These are phyloP conservation scores for Russula ochroleuca DNA, from an alignment of 768 basidiomycete genomes.

Conservation along the genomic window DNA sequence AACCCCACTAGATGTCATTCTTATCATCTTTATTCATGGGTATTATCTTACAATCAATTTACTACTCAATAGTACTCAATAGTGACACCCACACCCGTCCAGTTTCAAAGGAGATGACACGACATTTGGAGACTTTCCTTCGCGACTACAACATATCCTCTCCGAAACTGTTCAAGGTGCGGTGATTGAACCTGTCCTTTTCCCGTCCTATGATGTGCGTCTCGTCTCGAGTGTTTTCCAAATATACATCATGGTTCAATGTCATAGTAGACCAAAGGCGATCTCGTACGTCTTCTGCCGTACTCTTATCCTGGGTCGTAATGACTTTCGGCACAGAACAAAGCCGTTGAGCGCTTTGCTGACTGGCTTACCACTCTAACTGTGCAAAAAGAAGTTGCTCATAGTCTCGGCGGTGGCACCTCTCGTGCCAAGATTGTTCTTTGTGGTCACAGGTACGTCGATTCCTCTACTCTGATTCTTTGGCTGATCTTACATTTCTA, in stretches of 20 bases:
- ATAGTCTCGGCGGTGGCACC: slow-evolving; percentile 70
- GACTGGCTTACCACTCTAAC: slow-evolving; percentile 91
- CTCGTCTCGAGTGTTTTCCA: slow-evolving; percentile 1
- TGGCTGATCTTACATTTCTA: not conserved
- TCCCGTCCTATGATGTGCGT: slow-evolving; percentile 83
- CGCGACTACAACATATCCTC: slow-evolving; percentile 71
- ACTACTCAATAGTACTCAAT: not conserved
- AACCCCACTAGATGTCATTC: slow-evolving; percentile 44
- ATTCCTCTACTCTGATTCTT: not conserved
- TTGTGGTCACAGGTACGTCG: slow-evolving; percentile 77
- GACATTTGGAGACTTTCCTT: slow-evolving; percentile 75
- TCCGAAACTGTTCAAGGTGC: slow-evolving; percentile 55
- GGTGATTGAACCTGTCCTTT: slow-evolving; percentile 68
- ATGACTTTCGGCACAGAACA: slow-evolving; percentile 15
- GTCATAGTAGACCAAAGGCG: slow-evolving; percentile 71
- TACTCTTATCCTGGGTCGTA: slow-evolving; percentile 1
- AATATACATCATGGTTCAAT: slow-evolving; percentile 2
- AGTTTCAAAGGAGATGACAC: slow-evolving; percentile 61
- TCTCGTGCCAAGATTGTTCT: slow-evolving; percentile 72
- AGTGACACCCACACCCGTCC: not conserved
- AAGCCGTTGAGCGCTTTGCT: slow-evolving; percentile 76
- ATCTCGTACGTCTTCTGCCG: slow-evolving; percentile 54
- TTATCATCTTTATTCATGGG: slow-evolving; percentile 79
- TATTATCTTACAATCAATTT: slow-evolving; percentile 36
- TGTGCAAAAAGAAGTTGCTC: slow-evolving; percentile 76